Percentiles rank a stretch among this genome's conserved stretches.
These are phyloP conservation scores for Metschnikowia similis DNA, from an alignment of 805 yeast species.

Conservation along the genomic window DNA sequence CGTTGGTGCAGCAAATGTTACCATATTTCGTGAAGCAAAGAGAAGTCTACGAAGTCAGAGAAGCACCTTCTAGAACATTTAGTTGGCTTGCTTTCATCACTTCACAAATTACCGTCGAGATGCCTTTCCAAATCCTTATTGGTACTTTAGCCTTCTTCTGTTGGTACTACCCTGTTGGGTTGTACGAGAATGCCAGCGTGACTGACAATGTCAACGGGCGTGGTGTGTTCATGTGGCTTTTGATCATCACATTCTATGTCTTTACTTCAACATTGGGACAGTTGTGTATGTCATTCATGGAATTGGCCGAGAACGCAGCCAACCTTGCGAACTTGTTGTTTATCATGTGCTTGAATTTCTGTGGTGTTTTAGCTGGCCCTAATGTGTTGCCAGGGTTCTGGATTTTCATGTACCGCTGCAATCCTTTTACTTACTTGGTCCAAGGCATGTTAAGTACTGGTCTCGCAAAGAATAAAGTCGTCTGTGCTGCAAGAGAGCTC, in stretches of 20 bases:
- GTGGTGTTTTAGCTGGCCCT: slow-evolving; percentile 69
- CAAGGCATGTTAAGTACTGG: slow-evolving; percentile 34
- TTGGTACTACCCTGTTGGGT: slow-evolving; percentile 52
- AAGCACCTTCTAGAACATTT: slow-evolving; percentile 41
- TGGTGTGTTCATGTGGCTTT: slow-evolving; percentile 37
- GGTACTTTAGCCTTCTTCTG: slow-evolving; percentile 62
- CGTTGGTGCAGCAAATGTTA: slow-evolving; percentile 38
- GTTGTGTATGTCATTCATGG: slow-evolving; percentile 20
- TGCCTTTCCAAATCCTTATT: slow-evolving; percentile 42
- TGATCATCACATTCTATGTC: slow-evolving; percentile 17
- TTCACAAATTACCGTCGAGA: slow-evolving; percentile 42
- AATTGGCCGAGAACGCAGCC: slow-evolving; percentile 23
- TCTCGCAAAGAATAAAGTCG: slow-evolving; percentile 45
- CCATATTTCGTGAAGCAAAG: slow-evolving; percentile 43
- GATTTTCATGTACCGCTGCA: slow-evolving; percentile 75
- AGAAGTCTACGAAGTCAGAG: slow-evolving; percentile 46
- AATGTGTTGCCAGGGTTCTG: slow-evolving; percentile 71
- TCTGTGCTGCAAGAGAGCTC: slow-evolving; percentile 37
- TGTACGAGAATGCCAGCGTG: slow-evolving; percentile 17
- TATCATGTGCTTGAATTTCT: slow-evolving; percentile 49
- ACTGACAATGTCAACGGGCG: slow-evolving; percentile 21
- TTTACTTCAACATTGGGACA: slow-evolving; percentile 23
- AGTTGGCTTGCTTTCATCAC: slow-evolving; percentile 40
- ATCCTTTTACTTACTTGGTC: slow-evolving; percentile 65
- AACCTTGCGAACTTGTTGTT: slow-evolving; percentile 22